Percentiles rank a stretch among this genome's conserved stretches.
Conservation (phyloP, 176 grass and related monocot species). For the Musa itinerans region DNA sequence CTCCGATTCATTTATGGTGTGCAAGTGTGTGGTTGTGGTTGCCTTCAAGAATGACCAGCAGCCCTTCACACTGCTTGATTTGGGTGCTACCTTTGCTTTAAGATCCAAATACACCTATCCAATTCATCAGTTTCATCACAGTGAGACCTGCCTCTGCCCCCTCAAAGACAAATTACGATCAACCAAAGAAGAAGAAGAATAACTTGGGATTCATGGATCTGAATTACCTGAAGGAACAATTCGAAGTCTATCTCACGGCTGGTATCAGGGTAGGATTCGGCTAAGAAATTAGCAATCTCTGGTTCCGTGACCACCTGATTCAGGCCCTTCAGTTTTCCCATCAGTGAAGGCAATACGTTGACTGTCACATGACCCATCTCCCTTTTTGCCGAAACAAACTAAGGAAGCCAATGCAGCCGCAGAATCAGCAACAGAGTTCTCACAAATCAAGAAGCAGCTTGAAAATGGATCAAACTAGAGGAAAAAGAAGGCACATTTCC, state of each 20-base stretch:
- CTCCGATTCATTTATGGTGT: conserved; percentile 87
- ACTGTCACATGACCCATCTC: conserved; percentile 55
- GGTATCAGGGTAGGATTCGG: conserved; percentile 51
- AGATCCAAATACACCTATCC: conserved; percentile 70
- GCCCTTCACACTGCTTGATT: conserved; percentile 41
- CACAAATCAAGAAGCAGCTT: not conserved
- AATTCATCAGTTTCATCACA: not conserved
- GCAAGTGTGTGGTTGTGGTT: conserved; percentile 69
- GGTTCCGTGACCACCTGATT: conserved; percentile 48
- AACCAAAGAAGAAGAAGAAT: too few relatives aligned
- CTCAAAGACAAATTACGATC: not conserved
- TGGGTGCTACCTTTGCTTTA: conserved; percentile 45
- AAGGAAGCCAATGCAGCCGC: conserved; percentile 2
- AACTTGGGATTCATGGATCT: not conserved
- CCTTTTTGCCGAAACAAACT: conserved; percentile 61
- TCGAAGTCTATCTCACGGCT: conserved; percentile 85
- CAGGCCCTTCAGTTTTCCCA: conserved; percentile 76
- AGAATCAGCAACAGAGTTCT: not conserved
- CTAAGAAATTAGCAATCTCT: conserved; percentile 57
- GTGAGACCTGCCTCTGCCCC: not conserved
- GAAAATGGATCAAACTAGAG: not conserved
- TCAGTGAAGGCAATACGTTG: conserved; percentile 55
- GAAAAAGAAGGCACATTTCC: too few relatives aligned
- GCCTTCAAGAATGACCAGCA: conserved; percentile 81
- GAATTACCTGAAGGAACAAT: conserved; percentile 64